These are phyloP conservation scores for Botrytis cinerea DNA, from an alignment of 2,329 filamentous ascomycete genomes.

Conservation along the genomic window DNA sequence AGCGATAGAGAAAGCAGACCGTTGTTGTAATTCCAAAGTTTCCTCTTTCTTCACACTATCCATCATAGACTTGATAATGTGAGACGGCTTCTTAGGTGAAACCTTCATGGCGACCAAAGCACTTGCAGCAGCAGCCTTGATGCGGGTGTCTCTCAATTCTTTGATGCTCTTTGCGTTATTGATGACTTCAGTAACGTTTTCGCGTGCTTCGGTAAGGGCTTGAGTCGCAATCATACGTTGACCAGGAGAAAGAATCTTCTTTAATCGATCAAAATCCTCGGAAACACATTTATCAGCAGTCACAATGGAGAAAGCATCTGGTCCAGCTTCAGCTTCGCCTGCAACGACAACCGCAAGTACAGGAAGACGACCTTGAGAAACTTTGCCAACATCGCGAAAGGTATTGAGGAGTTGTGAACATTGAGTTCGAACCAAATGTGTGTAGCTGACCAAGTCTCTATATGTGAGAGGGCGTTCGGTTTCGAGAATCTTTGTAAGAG, in stretches of 20 bases:
- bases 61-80: conserved; percentile 96
- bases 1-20: conserved; percentile 83
- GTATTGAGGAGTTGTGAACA: conserved; percentile 87
- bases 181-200: conserved; percentile 70
- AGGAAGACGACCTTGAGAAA: conserved; percentile 73
- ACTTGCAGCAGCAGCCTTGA: conserved; percentile 83
- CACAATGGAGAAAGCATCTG: conserved; percentile 83
- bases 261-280: conserved; percentile 83
- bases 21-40: conserved; percentile 81
- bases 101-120: conserved; percentile 85
- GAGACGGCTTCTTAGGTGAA: conserved; percentile 89
- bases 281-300: conserved; percentile 86
- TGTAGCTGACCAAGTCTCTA: conserved; percentile 83
- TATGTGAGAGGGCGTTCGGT: conserved; percentile 80
- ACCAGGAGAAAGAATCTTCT: conserved; percentile 84
- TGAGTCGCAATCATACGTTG: conserved; percentile 83
- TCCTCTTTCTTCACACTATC: conserved; percentile 96
- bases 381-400: conserved; percentile 88
- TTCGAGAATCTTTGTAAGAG: conserved; percentile 76
- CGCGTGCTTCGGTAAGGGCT: conserved; percentile 74
- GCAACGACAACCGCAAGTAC: conserved; percentile 87
- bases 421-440: conserved; percentile 86
- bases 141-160: conserved; percentile 78
- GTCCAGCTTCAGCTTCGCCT: conserved; percentile 87
- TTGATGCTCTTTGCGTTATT: conserved; percentile 79